Evolutionary conservation across 352 stramenopile species (phyloP), one percentile per base, ranked within the genome.

Genomic region (Phytophthora foliorum): DNA sequence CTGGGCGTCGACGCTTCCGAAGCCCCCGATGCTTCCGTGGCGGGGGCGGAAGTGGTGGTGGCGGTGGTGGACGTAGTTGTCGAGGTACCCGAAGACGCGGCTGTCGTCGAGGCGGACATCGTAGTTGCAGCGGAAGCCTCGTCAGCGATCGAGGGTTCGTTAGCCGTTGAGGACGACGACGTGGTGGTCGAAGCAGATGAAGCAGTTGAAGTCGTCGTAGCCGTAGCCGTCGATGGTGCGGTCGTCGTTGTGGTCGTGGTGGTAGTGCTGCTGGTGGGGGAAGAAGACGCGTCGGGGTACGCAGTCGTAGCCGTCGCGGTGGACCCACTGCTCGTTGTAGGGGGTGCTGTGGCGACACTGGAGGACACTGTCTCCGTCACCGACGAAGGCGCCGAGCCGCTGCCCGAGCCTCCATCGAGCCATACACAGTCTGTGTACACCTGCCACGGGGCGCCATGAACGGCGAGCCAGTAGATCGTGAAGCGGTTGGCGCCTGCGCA

Each of bases 391-490:
- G 53, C 59, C 11, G 57, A 62, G 11, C 63, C 64, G 11, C 53
- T 70, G 22, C 53, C 25, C 1, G 57, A 67, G 39, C 69, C 63
- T 6, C 34, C 39, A 16, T 77, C 81, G 17, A 84, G 66, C 67
- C 77, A 84, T 19, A 87, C 81, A 45, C 81, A 89, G 69, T 89
- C 71, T 11, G 62, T 85, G 67, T 84, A 88, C 60, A 82, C 80
- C 63, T 88, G 80, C 77, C 80, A 88, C 16, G 72, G 77, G 9
- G 68, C 67, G 21, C 71, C 65, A 44, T 88, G 80, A 8, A 88
- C 62, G 6, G 46, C 80, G 24, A 88, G 67, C 80, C 80, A 88
- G 66, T 83, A 86, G 63, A 86, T 57, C 9, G 69, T 80, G 45
- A 86, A 63, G 10, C 65, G 73, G 57, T 81, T 78, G 11, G 72